Conservation (phyloP, 306 rosid genomes). For the peach (Prunus persica) region DNA sequence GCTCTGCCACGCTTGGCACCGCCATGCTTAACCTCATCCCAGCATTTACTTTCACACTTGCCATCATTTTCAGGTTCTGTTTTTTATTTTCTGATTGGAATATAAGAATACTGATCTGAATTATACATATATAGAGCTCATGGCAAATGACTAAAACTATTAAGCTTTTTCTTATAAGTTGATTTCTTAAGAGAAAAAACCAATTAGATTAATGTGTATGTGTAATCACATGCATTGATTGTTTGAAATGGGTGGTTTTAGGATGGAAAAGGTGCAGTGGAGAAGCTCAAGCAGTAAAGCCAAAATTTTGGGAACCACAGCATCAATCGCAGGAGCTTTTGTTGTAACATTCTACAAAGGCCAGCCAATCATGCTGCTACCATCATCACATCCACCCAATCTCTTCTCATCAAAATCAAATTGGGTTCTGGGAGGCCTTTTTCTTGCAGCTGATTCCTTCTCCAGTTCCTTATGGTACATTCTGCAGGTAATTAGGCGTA, state of each 20-base stretch:
- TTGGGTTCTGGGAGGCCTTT: conserved; percentile 27
- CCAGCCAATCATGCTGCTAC: conserved; percentile 22
- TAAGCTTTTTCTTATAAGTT: too few relatives aligned
- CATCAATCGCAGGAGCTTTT: conserved; percentile 47
- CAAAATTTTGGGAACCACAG: conserved; percentile 38
- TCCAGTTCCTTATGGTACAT: conserved; percentile 35
- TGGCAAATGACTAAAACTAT: too few relatives aligned
- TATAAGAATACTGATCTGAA: too few relatives aligned
- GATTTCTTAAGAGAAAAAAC: too few relatives aligned
- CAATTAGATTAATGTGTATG: too few relatives aligned
- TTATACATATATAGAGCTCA: too few relatives aligned
- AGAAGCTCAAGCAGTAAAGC: conserved; percentile 37
- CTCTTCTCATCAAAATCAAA: conserved; percentile 13
- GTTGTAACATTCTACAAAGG: conserved; percentile 48
- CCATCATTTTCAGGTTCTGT: conserved; percentile 43
- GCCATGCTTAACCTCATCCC: conserved; percentile 54
- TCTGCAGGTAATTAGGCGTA: conserved; percentile 3
- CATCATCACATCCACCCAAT: neutral
- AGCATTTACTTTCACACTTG: conserved; percentile 53
- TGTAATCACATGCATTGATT: too few relatives aligned
- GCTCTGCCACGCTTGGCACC: conserved; percentile 49
- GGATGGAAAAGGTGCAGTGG: conserved; percentile 46
- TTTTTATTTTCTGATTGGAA: neutral
- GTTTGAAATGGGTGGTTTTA: conserved; percentile 2
- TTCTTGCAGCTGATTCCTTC: conserved; percentile 26